phyloP scores from a whole-genome alignment of 2,329 filamentous ascomycete genomes.

The Fusarium beomiforme region DNA sequence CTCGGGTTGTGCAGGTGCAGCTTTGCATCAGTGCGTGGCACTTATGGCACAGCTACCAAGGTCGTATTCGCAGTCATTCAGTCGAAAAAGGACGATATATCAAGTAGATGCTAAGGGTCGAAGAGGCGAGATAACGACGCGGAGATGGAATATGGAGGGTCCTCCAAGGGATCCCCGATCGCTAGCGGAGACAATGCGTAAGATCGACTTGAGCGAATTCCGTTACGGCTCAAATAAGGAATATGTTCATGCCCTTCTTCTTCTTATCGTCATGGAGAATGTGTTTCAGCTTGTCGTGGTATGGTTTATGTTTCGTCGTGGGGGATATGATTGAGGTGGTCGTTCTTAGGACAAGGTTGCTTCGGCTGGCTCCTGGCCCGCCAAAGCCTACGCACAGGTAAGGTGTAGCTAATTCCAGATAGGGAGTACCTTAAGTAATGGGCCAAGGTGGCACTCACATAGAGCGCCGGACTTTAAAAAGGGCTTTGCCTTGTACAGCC shows the following conservation, averaged over 20 bases:
- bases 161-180: conserved; percentile 18
- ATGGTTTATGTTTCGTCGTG: conserved; percentile 19
- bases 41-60: conserved; percentile 27
- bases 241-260: background rate
- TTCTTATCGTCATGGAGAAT: background rate
- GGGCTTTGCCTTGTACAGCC: background rate
- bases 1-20: conserved; percentile 38
- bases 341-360: conserved; percentile 30
- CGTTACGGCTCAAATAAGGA: background rate
- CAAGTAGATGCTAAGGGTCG: conserved; percentile 29
- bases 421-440: conserved; percentile 7
- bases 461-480: background rate
- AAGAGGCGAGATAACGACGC: conserved; percentile 30
- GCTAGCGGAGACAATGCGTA: conserved; percentile 30
- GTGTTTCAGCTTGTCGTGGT: conserved; percentile 4
- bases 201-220: conserved; percentile 19
- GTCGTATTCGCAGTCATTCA: conserved; percentile 36
- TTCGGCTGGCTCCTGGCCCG: conserved; percentile 10
- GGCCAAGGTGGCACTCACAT: background rate
- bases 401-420: conserved; percentile 12
- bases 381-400: conserved; percentile 5
- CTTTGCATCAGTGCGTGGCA: conserved; percentile 49
- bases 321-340: conserved; percentile 31
- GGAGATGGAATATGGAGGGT: conserved; percentile 24
- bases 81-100: conserved; percentile 9